A percentile compares a stretch with the other conserved stretches of the same genome.
Conservation (phyloP, 352 stramenopile species). For the Phytopythium ostracodes region DNA sequence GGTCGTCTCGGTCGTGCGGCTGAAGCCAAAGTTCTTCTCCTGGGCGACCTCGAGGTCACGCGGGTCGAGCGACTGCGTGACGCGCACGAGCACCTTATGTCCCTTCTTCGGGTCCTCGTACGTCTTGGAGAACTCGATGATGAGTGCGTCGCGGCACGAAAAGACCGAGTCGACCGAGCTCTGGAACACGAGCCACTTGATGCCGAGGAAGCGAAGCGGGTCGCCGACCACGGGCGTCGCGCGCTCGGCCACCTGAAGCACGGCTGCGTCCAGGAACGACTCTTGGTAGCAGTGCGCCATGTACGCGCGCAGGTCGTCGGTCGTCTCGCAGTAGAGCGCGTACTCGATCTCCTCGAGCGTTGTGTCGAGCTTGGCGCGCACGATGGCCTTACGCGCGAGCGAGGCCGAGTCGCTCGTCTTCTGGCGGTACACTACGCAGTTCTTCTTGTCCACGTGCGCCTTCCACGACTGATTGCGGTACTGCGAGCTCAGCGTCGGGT, state of each 20-base stretch:
- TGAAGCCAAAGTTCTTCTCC: conserved; percentile 65
- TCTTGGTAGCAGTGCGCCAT: conserved; percentile 67
- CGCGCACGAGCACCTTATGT: conserved; percentile 54
- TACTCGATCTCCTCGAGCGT: conserved; percentile 72
- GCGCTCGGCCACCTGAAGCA: conserved; percentile 60
- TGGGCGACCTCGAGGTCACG: conserved; percentile 33
- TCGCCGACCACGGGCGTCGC: conserved; percentile 35
- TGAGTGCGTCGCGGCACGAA: conserved; percentile 50
- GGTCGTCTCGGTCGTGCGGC: conserved; percentile 44
- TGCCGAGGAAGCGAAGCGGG: conserved; percentile 61
- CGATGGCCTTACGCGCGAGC: conserved; percentile 39
- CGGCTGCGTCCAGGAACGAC: conserved; percentile 65
- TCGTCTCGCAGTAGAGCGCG: conserved; percentile 53
- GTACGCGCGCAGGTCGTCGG: conserved; percentile 54
- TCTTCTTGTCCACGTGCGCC: conserved; percentile 61
- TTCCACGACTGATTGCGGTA: conserved; percentile 68
- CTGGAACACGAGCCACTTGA: conserved; percentile 78
- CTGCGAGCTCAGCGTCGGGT: conserved; percentile 48
- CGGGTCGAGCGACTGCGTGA: conserved; percentile 54
- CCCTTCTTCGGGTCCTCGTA: conserved; percentile 48
- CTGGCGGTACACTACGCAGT: conserved; percentile 64
- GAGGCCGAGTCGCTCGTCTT: conserved; percentile 42
- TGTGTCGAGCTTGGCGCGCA: conserved; percentile 64
- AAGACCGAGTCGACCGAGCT: conserved; percentile 68
- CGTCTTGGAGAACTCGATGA: conserved; percentile 60